Conservation (phyloP, 345 rosid genomes). For the Corchorus capsularis region DNA sequence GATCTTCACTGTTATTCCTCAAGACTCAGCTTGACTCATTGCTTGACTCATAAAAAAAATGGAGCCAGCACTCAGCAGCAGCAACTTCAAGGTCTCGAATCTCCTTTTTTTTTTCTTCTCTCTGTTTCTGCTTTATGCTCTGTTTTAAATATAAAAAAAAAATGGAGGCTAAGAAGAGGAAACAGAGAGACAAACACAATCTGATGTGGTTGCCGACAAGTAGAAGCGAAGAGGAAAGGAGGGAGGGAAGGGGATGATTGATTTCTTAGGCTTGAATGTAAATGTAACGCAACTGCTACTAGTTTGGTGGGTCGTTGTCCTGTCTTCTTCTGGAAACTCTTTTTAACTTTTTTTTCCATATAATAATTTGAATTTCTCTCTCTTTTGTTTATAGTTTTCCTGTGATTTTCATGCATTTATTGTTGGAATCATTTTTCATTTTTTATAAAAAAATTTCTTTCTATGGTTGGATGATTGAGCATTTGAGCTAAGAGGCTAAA, state of each 20-base stretch:
- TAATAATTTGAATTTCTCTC: not conserved
- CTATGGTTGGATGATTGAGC: not conserved
- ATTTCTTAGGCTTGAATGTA: conserved; percentile 35
- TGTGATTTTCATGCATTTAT: not conserved
- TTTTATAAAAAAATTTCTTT: not conserved
- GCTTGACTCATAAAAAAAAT: not conserved
- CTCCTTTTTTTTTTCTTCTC: not conserved
- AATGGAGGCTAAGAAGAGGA: not conserved
- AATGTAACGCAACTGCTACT: conserved; percentile 22
- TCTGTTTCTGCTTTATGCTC: not conserved
- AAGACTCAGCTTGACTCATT: conserved; percentile 8
- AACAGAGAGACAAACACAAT: not conserved
- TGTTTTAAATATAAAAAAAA: not conserved
- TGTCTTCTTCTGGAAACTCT: conserved; percentile 26
- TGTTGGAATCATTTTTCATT: not conserved
- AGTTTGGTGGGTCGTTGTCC: conserved; percentile 27
- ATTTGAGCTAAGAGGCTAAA: not conserved
- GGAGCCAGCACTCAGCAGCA: not conserved
- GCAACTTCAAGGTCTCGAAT: not conserved
- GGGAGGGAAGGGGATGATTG: not conserved
- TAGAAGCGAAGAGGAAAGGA: not conserved
- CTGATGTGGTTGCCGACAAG: conserved; percentile 34
- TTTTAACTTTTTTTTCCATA: not conserved
- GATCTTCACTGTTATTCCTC: conserved; percentile 17
- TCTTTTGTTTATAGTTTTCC: not conserved